Evolutionary conservation across 2,329 filamentous ascomycete genomes (phyloP), one percentile per base, ranked within the genome.

Genomic region (Teratosphaeria viscida): DNA sequence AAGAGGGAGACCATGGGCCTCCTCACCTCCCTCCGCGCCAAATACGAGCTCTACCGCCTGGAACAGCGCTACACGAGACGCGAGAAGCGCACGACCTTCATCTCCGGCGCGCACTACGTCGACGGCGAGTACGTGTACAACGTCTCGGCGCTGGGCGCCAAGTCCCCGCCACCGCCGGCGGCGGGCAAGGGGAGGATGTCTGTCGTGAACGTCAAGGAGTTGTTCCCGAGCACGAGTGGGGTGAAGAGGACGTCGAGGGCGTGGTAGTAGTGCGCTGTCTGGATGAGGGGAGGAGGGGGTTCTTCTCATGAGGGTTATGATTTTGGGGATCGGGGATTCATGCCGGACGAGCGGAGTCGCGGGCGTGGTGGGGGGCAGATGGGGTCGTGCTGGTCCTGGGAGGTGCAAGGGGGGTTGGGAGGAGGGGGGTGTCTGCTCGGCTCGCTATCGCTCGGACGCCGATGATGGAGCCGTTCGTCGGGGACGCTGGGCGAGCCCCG

Each of bases 1-100:
- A 19, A 23, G 2, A 23, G 23, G 29, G 29, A 32, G 29, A 49
- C 23, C 1, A 85, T 87, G 76, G 84, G 83, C 57, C 82, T 95
- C 27, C 79, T 94, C 60, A 88, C 92, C 71, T 86, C 88, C 55
- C 82, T 95, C 63, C 85, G 87, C 63, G 79, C 81, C 58, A 92
- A 92, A 76, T 83, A 95, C 69, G 91, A 97, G 80, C 85, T 97
- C 71, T 94, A 95, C 81, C 89, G 91, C 56, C 86, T 97, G 66
- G 92, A 97, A 79, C 88, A 96, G 78, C 88, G 90, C 69, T 97
- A 97, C 80, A 95, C 92, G 57, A 88, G 88, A 70, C 88, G 90
- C 73, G 90, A 92, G 70, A 89, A 92, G 68, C 90, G 92, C 73
- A 92, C 86, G 58, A 94, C 89, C 62, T 96, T 95, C 74, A 85